Evolutionary conservation across 345 rosid species (phyloP).

Genomic region (Leavenworthia alabamica): DNA sequence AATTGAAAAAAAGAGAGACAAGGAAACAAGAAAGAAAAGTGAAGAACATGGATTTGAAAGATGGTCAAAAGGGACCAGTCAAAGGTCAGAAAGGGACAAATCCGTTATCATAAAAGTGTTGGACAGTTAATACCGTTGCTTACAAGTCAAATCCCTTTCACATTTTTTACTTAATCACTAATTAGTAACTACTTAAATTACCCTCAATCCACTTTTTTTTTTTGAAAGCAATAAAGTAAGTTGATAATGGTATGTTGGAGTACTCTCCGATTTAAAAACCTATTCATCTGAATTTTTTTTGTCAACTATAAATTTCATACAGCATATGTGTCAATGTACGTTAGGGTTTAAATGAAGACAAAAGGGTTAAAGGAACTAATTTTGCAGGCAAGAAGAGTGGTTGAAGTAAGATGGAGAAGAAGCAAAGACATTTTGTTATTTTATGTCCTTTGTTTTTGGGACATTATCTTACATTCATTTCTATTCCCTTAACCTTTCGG

Average conservation of each 20-base stretch:
- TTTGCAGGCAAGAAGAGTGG: constrained; percentile 29
- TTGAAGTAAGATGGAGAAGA: constrained; percentile 12
- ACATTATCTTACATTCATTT: constrained; percentile 27
- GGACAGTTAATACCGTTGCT: constrained; percentile 35
- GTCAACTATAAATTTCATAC: not conserved
- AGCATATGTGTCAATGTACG: not conserved
- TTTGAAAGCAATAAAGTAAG: not conserved
- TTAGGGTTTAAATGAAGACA: not conserved
- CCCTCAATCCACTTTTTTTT: not conserved
- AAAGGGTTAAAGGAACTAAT: not conserved
- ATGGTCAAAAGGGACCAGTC: constrained; percentile 30
- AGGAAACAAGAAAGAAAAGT: constrained; percentile 28
- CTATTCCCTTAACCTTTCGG: constrained; percentile 25
- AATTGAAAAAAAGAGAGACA: constrained; percentile 14
- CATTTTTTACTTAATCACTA: constrained; percentile 18
- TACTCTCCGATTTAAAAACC: not conserved
- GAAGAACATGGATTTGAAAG: constrained; percentile 14
- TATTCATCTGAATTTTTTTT: not conserved
- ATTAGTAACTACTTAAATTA: not conserved
- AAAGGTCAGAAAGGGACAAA: constrained; percentile 26
- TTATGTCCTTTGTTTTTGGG: constrained; percentile 23
- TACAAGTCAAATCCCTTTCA: constrained; percentile 21
- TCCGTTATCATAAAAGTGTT: constrained; percentile 26
- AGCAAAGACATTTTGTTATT: constrained; percentile 11
- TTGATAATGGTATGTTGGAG: not conserved